These are phyloP conservation scores for Termitomyces sp. DNA, from an alignment of 768 basidiomycete genomes.

Conservation along the genomic window DNA sequence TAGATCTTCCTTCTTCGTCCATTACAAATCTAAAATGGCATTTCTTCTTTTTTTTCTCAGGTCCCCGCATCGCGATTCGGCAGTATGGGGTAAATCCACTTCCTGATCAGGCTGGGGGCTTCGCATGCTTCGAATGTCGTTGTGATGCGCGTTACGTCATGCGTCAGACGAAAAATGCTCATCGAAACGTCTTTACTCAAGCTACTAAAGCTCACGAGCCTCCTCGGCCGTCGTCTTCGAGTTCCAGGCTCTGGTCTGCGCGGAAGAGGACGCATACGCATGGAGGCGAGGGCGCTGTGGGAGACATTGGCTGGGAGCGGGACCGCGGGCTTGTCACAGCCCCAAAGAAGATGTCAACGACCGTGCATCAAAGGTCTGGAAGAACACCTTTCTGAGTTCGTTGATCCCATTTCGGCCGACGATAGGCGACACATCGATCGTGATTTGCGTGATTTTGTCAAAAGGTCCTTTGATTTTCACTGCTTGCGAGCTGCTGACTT, in stretches of 20 bases:
- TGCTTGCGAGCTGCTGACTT: not conserved
- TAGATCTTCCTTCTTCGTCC: slow-evolving; percentile 8
- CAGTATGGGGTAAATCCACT: not conserved
- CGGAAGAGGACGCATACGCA: too few species aligned
- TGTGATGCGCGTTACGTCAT: not conserved
- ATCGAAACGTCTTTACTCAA: not conserved
- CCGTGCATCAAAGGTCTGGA: slow-evolving; percentile 10
- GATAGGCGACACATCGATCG: not conserved
- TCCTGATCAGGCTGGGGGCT: not conserved
- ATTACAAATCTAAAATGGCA: slow-evolving; percentile 20
- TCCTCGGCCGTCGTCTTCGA: too few species aligned
- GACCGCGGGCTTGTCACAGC: slow-evolving; percentile 2
- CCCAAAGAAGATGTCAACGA: slow-evolving; percentile 13
- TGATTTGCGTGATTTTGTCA: slow-evolving; percentile 1
- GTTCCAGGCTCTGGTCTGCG: not conserved
- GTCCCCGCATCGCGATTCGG: not conserved
- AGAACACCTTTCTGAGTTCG: slow-evolving; percentile 2
- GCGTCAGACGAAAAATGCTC: not conserved
- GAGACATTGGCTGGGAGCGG: not conserved
- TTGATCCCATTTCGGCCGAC: not conserved
- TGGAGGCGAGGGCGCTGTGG: too few species aligned
- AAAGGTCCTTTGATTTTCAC: not conserved
- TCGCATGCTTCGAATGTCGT: not conserved
- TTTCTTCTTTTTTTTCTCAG: not conserved
- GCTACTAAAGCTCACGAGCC: not conserved